These are phyloP conservation scores for Alternaria viburni DNA, from an alignment of 2,329 filamentous ascomycete species.

Conservation along the genomic window DNA sequence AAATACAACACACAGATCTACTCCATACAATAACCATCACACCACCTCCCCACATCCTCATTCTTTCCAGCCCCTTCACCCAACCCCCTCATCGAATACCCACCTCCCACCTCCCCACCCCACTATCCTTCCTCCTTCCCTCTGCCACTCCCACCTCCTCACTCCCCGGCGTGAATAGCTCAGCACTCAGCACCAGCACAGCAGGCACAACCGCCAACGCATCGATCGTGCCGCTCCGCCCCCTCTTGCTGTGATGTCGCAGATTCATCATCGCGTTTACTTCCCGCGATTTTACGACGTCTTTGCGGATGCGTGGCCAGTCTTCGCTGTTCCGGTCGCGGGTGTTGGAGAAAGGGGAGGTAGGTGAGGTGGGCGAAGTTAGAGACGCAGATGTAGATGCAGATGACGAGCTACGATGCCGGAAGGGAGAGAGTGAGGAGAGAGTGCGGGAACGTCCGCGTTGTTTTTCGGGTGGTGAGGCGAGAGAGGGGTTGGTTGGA, in stretches of 20 bases:
- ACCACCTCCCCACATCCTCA: neutral
- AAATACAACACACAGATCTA: neutral
- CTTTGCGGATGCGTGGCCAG: constrained; percentile 31
- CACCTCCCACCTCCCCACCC: constrained; percentile 34
- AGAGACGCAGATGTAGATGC: constrained; percentile 8
- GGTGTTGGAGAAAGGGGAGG: neutral
- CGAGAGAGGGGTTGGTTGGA: neutral
- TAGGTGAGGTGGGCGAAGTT: constrained; percentile 12
- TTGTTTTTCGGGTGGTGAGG: neutral
- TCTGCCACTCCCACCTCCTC: neutral
- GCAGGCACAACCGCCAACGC: constrained; percentile 46
- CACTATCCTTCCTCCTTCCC: constrained; percentile 19
- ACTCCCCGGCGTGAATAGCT: constrained; percentile 42
- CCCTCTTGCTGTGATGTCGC: constrained; percentile 25
- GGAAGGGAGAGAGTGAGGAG: constrained; percentile 33
- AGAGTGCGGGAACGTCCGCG: constrained; percentile 31
- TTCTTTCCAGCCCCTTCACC: neutral
- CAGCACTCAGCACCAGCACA: constrained; percentile 42
- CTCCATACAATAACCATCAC: neutral
- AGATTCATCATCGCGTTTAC: constrained; percentile 35
- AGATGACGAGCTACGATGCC: constrained; percentile 26
- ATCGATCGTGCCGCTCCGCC: constrained; percentile 33
- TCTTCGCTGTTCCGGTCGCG: constrained; percentile 12
- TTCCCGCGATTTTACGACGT: constrained; percentile 26
- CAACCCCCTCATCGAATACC: constrained; percentile 16